phyloP scores from a whole-genome alignment of 257 asterid species.

The Solanum paucissectum region DNA sequence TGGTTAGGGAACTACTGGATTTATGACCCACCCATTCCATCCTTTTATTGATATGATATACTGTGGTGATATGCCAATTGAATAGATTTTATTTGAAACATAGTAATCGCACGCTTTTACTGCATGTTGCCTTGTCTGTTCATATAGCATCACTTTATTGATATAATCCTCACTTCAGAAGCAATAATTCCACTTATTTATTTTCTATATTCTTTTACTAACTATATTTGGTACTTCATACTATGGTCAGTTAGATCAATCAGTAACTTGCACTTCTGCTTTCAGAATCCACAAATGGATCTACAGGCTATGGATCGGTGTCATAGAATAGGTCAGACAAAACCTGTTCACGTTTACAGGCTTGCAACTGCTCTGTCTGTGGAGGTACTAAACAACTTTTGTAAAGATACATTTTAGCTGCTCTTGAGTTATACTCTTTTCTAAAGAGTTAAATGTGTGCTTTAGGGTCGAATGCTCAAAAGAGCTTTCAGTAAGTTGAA shows the following conservation, averaged over 20 bases:
- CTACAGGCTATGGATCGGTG: slow-evolving; percentile 98
- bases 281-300: slow-evolving; percentile 98
- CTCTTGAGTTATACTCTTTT: background rate
- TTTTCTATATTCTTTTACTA: background rate
- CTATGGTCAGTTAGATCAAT: background rate
- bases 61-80: background rate
- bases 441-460: background rate
- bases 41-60: background rate
- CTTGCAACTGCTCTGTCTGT: slow-evolving; percentile 91
- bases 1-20: background rate
- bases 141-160: background rate
- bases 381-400: slow-evolving; percentile 40
- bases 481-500: slow-evolving; percentile 91
- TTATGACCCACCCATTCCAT: background rate
- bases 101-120: background rate
- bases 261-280: background rate
- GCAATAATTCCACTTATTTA: background rate
- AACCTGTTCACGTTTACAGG: slow-evolving; percentile 98
- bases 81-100: background rate
- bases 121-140: background rate
- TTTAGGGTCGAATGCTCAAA: slow-evolving; percentile 84
- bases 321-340: slow-evolving; percentile 97
- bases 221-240: background rate
- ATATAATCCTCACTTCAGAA: background rate
- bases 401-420: background rate